phyloP scores from a whole-genome alignment of 2,329 filamentous ascomycete genomes.

The Orbilia ellipsospora region DNA sequence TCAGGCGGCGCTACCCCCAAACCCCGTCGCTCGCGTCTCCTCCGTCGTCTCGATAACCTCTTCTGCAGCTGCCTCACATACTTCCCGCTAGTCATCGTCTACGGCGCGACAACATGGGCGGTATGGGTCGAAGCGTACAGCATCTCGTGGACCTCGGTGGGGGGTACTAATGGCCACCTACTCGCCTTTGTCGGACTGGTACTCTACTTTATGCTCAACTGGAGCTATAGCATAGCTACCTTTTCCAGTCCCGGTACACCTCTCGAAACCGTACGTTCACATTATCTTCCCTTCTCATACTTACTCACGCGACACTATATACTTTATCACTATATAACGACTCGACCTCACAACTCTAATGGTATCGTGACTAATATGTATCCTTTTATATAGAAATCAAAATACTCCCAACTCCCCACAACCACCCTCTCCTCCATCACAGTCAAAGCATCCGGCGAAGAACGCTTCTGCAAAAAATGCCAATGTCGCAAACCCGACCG shows the following conservation, averaged over 20 bases:
- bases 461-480: conserved; percentile 97
- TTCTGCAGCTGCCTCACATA: conserved; percentile 84
- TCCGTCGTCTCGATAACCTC: conserved; percentile 57
- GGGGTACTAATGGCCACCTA: conserved; percentile 65
- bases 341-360: background rate
- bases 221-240: conserved; percentile 90
- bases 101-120: conserved; percentile 90
- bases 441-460: conserved; percentile 87
- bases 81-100: conserved; percentile 89
- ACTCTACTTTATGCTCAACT: conserved; percentile 83
- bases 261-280: conserved; percentile 59
- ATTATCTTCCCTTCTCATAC: background rate
- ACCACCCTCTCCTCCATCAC: conserved; percentile 79
- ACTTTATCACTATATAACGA: background rate
- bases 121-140: conserved; percentile 80
- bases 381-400: conserved; percentile 63
- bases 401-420: conserved; percentile 86
- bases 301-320: too few species aligned
- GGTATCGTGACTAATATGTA: conserved; percentile 8
- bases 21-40: conserved; percentile 51
- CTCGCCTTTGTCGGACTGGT: conserved; percentile 73
- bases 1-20: conserved; percentile 31
- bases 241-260: conserved; percentile 88
- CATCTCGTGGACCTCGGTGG: conserved; percentile 70
- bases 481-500: conserved; percentile 93